Evolutionary conservation across 2,329 filamentous ascomycete genomes (phyloP).

Genomic region (Pseudogymnoascus sp.): DNA sequence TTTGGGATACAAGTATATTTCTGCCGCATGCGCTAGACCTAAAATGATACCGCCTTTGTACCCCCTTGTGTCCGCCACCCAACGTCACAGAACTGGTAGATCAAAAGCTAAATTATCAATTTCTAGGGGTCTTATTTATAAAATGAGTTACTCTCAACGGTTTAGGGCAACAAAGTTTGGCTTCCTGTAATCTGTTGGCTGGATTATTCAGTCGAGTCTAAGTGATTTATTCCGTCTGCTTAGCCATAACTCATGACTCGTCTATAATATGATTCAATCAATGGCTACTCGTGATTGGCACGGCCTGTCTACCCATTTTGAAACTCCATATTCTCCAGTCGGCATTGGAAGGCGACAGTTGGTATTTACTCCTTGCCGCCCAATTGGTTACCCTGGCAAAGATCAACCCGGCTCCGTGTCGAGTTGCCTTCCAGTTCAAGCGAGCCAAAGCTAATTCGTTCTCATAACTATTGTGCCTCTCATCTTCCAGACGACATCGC

Average conservation of each 20-base stretch:
- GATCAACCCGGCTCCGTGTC: not conserved
- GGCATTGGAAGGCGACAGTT: not conserved
- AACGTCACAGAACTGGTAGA: not conserved
- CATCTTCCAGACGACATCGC: not conserved
- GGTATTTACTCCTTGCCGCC: not conserved
- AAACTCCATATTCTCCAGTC: constrained; percentile 5
- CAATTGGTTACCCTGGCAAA: not conserved
- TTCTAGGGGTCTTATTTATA: not conserved
- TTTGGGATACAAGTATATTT: constrained; percentile 4
- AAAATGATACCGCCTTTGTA: not conserved
- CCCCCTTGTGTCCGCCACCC: constrained; percentile 3
- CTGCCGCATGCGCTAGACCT: not conserved
- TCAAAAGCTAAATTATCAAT: not conserved
- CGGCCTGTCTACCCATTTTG: not conserved
- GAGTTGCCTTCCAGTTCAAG: not conserved
- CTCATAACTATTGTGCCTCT: not conserved
- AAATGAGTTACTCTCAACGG: not conserved
- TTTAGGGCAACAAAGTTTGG: not conserved
- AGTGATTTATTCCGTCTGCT: not conserved
- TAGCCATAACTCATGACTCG: not conserved
- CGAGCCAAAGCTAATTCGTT: not conserved
- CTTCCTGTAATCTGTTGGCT: not conserved
- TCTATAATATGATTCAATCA: constrained; percentile 4
- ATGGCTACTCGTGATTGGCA: not conserved
- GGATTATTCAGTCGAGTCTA: not conserved